Evolutionary conservation across 2,329 filamentous ascomycete genomes (phyloP), one percentile per base, ranked within the genome.

Genomic region (Diaporthe helianthi): DNA sequence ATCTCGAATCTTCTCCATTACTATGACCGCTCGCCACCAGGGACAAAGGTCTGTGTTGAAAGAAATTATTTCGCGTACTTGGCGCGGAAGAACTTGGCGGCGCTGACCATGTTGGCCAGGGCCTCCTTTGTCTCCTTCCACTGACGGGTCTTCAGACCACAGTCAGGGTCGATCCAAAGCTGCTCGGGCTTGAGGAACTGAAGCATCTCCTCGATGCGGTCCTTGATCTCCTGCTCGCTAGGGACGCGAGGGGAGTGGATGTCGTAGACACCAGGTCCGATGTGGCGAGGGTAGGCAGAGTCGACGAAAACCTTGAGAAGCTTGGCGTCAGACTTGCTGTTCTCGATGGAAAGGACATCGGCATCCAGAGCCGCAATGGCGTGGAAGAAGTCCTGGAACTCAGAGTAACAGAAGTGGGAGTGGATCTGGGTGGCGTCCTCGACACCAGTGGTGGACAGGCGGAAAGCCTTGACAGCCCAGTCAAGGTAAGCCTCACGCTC

Each of bases 321-420:
- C 92, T 99, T 99, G 80, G 96, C 96, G 79, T 99, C 96, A 77
- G 93, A 97, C 92, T 99, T 99, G 92, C 93, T 97, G 93, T 99
- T 99, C 92, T 99, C 96, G 77, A 99, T 99, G 80, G 93, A 97
- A 78, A 99, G 91, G 73, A 99, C 96, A 84, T 99, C 96, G 73
- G 96, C 95, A 81, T 99, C 96, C 74, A 99, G 92, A 72, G 96
- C 95, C 74, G 96, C 93, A 77, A 99, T 99, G 85, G 96, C 96
- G 85, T 98, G 93, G 94, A 99, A 99, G 90, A 99, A 99, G 88
- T 99, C 96, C 87, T 99, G 96, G 93, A 99, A 99, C 89, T 99
- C 96, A 65, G 96, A 98, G 91, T 99, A 99, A 85, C 96, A 99
- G 93, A 99, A 99, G 89, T 99, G 96, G 73, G 94, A 98, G 92